These are phyloP conservation scores for Ceratocystiopsis sp. DNA, from an alignment of 2,329 filamentous ascomycete species.

Conservation along the genomic window DNA sequence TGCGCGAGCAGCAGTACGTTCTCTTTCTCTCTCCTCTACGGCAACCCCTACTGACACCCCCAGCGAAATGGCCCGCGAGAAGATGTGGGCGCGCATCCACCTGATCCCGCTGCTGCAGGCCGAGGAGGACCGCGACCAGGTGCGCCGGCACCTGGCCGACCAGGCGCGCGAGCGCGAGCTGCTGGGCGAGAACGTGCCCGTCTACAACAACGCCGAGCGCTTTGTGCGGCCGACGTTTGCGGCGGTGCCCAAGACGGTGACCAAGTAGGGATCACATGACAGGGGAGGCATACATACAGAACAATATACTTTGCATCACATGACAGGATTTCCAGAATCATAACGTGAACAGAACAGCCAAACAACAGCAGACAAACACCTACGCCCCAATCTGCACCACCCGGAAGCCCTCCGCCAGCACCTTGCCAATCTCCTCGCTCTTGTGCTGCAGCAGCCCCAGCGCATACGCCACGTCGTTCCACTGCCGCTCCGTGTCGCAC, in stretches of 20 bases:
- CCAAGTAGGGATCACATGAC: conserved; percentile 28
- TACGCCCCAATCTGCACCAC: conserved; percentile 37
- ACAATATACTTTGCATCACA: not conserved
- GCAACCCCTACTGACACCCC: conserved; percentile 1
- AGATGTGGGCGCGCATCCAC: conserved; percentile 96
- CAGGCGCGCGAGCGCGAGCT: conserved; percentile 82
- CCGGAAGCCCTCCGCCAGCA: conserved; percentile 59
- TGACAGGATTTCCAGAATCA: not conserved
- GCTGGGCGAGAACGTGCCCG: conserved; percentile 63
- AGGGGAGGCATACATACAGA: not conserved
- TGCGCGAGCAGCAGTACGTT: conserved; percentile 79
- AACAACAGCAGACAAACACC: not conserved
- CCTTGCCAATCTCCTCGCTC: conserved; percentile 73
- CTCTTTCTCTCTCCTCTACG: not conserved
- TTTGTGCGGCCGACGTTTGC: conserved; percentile 72
- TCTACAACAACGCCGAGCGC: conserved; percentile 65
- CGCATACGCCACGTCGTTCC: conserved; percentile 94
- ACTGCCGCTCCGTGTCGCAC: conserved; percentile 86
- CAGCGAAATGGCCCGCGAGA: conserved; percentile 88
- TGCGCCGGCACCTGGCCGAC: conserved; percentile 71
- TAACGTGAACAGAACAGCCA: not conserved
- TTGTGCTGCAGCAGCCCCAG: conserved; percentile 81
- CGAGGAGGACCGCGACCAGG: conserved; percentile 90
- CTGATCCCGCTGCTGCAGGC: conserved; percentile 87
- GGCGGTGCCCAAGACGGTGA: conserved; percentile 45